A percentile compares a stretch with the other conserved stretches of the same genome.
Evolutionary conservation across 2,329 filamentous ascomycete genomes (phyloP).

Genomic region (Phyllosticta capitalensis): DNA sequence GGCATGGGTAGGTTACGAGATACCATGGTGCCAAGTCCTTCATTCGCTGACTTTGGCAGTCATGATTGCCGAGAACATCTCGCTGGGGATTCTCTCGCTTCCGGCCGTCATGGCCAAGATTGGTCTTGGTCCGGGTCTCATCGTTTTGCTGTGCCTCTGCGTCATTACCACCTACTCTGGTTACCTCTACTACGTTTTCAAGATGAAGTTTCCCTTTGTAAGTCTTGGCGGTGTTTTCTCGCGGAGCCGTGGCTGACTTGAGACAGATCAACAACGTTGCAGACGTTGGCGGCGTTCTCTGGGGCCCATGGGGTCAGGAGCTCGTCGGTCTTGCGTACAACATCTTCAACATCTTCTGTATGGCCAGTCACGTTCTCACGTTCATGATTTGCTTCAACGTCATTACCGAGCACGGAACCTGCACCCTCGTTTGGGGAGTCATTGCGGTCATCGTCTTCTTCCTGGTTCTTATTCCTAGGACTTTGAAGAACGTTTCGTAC

Average conservation of each 20-base stretch:
- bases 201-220: conserved; percentile 49
- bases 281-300: conserved; percentile 56
- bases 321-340: conserved; percentile 50
- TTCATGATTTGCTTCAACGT: conserved; percentile 61
- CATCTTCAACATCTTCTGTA: conserved; percentile 45
- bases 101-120: conserved; percentile 37
- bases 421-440: conserved; percentile 55
- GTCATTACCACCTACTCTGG: conserved; percentile 53
- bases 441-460: conserved; percentile 51
- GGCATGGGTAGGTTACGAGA: conserved; percentile 15
- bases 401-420: conserved; percentile 51
- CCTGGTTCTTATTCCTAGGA: conserved; percentile 50
- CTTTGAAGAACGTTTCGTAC: conserved; percentile 52
- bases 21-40: not conserved
- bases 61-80: conserved; percentile 51
- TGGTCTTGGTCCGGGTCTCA: conserved; percentile 38
- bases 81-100: conserved; percentile 38
- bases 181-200: conserved; percentile 53
- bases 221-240: conserved; percentile 22
- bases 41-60: conserved; percentile 25
- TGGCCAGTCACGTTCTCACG: conserved; percentile 62
- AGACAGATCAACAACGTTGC: conserved; percentile 48
- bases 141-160: conserved; percentile 40
- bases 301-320: conserved; percentile 40
- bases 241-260: conserved; percentile 51